Evolutionary conservation across 1,284 basidiomycete genomes (phyloP), one percentile per base, ranked within the genome.

Genomic region (Puccinia horiana): DNA sequence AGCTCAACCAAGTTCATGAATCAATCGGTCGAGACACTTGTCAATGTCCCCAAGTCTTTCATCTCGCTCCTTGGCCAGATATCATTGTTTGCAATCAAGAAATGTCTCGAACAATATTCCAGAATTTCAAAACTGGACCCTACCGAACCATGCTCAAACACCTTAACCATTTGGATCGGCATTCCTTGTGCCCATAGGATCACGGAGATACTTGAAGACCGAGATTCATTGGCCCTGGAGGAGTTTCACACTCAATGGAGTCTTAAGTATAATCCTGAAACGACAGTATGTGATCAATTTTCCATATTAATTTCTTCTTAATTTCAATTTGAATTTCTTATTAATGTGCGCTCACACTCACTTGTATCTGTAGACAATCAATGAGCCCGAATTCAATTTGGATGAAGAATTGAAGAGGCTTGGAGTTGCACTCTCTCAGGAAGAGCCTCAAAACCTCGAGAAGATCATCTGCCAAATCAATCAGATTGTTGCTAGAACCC

Each of bases 161-260:
- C 61, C 29, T 20, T 63, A 8, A 63, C 61, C 8, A 63, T 32
- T 9, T 16, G 61, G 35, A 20, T 32, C 3, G 61, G 61, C 6
- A 63, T 63, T 8, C 61, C 61, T 11, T 63, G 61, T 67, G 65
- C 65, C 29, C 65, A 67, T 26, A 67, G 29, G 29, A 67, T 67
- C 6, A 8, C 65, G 3, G 37, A 67, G n/a, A 67, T 67, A 20
- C 29, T 63, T 16, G 61, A 63, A 63, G 11, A 12, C 3, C 23
- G 61, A 8, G 3, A 14, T 9, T 6, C 20, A 16, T 63, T 63
- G 29, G 6, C 12, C 14, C 61, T 29, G 8, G n/a, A 20, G 5
- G 29, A 63, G 11, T 63, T 63, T 32, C 61, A 63, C 32, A 3
- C 6, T 8, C 61, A 63, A 32, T 63, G 61, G 61, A 5, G 32